phyloP scores from a whole-genome alignment of 768 basidiomycete species.

The Podaxis sp. region DNA sequence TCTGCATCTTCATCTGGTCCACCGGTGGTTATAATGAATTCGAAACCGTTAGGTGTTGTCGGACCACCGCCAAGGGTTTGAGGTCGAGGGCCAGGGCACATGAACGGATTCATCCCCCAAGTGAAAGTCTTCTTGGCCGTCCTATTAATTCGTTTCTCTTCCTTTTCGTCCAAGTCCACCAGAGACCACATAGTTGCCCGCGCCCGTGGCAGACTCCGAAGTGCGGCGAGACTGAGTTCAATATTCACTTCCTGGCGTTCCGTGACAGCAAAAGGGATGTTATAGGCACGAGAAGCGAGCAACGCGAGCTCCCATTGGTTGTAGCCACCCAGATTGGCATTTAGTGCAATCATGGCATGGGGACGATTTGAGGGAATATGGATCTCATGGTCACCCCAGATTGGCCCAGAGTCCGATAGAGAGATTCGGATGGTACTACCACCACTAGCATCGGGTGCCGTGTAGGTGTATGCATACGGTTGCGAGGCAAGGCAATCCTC shows the following conservation, averaged over 20 bases:
- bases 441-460: conserved; percentile 31
- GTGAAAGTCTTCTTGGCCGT: conserved; percentile 7
- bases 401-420: conserved; percentile 19
- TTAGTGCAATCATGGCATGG: conserved; percentile 38
- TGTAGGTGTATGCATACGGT: conserved; percentile 26
- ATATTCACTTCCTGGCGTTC: conserved; percentile 17
- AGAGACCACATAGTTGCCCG: conserved; percentile 1
- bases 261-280: conserved; percentile 23
- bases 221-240: not conserved
- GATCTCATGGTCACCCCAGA: conserved; percentile 12
- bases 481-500: conserved; percentile 23
- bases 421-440: conserved; percentile 32
- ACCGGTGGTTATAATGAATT: conserved; percentile 9
- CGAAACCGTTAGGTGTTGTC: conserved; percentile 6
- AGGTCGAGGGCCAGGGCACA: conserved; percentile 11
- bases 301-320: conserved; percentile 32
- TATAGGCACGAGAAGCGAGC: conserved; percentile 19
- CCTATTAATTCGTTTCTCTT: conserved; percentile 6
- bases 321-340: conserved; percentile 35
- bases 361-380: conserved; percentile 19
- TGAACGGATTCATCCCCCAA: conserved; percentile 8
- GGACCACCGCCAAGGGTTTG: conserved; percentile 10
- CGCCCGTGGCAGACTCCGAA: not conserved
- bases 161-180: not conserved
- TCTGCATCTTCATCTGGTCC: conserved; percentile 10